phyloP scores from a whole-genome alignment of 2,329 filamentous ascomycete species.

The Pseudocercospora macadamiae region DNA sequence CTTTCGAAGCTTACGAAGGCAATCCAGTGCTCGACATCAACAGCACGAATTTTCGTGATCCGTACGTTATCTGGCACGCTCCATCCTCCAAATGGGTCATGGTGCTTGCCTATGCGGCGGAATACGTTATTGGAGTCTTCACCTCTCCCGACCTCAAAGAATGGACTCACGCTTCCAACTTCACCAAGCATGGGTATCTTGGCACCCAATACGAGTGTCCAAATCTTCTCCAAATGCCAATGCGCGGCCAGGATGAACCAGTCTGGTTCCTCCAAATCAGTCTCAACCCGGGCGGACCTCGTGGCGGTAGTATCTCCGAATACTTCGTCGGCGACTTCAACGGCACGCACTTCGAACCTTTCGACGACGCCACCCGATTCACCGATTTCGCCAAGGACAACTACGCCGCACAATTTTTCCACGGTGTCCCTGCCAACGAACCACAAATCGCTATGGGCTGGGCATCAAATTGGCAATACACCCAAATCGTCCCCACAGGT shows the following conservation, averaged over 20 bases:
- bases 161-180: conserved; percentile 64
- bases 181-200: conserved; percentile 56
- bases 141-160: conserved; percentile 61
- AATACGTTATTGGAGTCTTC: conserved; percentile 63
- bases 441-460: conserved; percentile 57
- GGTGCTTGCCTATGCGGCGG: conserved; percentile 56
- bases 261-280: conserved; percentile 55
- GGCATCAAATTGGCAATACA: conserved; percentile 65
- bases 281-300: conserved; percentile 61
- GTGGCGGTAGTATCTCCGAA: conserved; percentile 58
- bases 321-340: conserved; percentile 65
- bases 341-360: conserved; percentile 61
- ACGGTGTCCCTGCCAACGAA: conserved; percentile 44
- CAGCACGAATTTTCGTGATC: conserved; percentile 64
- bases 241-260: conserved; percentile 46
- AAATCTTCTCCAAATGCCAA: conserved; percentile 61
- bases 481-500: conserved; percentile 56
- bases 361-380: conserved; percentile 43
- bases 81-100: conserved; percentile 59
- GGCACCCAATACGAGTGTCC: conserved; percentile 66
- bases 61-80: conserved; percentile 64
- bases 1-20: conserved; percentile 60
- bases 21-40: conserved; percentile 65
- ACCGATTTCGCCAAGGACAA: conserved; percentile 49
- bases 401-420: conserved; percentile 62